Conservation (phyloP, 495 filamentous ascomycete species). For the Chaetomidium leptoderma region DNA sequence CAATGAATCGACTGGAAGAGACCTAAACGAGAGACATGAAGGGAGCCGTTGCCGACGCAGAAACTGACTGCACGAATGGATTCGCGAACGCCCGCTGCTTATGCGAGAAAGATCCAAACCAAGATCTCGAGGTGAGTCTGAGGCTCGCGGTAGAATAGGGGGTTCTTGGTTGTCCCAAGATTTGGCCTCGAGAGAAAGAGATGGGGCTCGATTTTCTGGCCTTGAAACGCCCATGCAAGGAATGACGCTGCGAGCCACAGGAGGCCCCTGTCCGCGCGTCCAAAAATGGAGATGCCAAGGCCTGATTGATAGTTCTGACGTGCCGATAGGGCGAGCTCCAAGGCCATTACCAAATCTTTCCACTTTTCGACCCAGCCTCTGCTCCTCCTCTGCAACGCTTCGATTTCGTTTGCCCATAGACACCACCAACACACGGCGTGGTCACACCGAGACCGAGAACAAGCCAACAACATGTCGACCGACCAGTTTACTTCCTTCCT, state of each 20-base stretch:
- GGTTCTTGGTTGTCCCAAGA: conserved; percentile 4
- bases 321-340: conserved; percentile 8
- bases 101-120: neutral
- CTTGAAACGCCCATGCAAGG: conserved; percentile 9
- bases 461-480: neutral
- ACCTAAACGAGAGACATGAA: conserved; percentile 24
- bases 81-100: conserved; percentile 2
- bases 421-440: neutral
- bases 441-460: neutral
- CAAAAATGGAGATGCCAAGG: neutral
- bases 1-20: conserved; percentile 4
- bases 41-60: neutral
- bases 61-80: neutral
- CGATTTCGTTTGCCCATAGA: no score
- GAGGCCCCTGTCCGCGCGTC: neutral
- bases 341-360: neutral
- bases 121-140: neutral
- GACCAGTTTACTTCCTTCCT: neutral
- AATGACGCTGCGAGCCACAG: conserved; percentile 11
- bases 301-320: neutral
- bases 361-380: neutral
- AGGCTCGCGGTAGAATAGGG: conserved; percentile 1
- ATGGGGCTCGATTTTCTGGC: conserved; percentile 12
- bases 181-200: conserved; percentile 10
- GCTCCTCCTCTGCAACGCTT: neutral